These are phyloP conservation scores for Paramarasmius palmivorus DNA, from an alignment of 1,284 basidiomycete species.

Conservation along the genomic window DNA sequence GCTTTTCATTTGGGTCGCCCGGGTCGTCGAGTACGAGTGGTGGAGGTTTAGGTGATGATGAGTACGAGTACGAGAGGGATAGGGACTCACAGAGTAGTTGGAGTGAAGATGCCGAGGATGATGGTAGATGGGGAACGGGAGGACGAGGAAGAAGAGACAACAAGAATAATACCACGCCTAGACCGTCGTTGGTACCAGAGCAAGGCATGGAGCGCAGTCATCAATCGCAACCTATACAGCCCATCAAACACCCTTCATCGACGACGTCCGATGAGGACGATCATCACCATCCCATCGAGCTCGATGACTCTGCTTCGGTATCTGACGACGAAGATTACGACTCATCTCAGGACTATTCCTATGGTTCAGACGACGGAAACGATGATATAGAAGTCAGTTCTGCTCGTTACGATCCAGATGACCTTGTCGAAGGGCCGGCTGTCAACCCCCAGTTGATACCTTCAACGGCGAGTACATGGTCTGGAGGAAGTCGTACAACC, in stretches of 20 bases:
- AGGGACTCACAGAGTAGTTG: not conserved
- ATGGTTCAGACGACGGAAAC: not conserved
- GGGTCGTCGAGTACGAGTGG: not conserved
- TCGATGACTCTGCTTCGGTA: not conserved
- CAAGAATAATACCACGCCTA: not conserved
- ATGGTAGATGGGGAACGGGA: not conserved
- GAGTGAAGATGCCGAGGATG: not conserved
- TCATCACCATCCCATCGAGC: not conserved
- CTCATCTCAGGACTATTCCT: not conserved
- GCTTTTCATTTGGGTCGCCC: conserved; percentile 2
- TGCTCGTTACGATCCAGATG: conserved; percentile 1
- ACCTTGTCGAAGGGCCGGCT: not conserved
- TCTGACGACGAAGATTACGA: not conserved
- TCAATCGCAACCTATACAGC: not conserved
- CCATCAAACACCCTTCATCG: not conserved
- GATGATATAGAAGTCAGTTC: not conserved
- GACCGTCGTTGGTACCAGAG: not conserved
- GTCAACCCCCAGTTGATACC: not conserved
- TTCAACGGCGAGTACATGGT: not conserved
- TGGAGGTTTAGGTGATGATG: not conserved
- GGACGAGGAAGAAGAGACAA: not conserved
- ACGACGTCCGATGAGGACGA: not conserved
- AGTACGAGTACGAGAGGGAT: not conserved
- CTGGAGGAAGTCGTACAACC: not conserved
- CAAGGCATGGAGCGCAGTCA: not conserved